Percentiles rank a stretch among this genome's conserved stretches.
Evolutionary conservation across 495 filamentous ascomycete species (phyloP).

Genomic region (Talaromyces liani): DNA sequence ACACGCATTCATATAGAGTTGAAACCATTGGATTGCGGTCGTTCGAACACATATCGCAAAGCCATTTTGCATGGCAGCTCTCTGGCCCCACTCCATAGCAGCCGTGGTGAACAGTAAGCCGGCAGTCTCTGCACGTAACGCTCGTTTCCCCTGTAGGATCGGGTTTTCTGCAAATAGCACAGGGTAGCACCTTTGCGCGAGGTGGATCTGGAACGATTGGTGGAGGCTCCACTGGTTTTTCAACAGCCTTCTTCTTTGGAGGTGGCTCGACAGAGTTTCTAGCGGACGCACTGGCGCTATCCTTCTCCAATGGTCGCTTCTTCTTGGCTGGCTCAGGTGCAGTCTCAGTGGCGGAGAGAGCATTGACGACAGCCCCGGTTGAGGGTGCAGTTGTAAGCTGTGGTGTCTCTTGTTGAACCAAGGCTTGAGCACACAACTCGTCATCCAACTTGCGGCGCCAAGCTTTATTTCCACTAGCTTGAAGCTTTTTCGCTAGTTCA

Average conservation of each 20-base stretch:
- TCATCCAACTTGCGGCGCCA: constrained; percentile 88
- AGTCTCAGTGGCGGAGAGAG: constrained; percentile 29
- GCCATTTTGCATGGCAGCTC: constrained; percentile 73
- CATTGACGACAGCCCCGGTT: constrained; percentile 34
- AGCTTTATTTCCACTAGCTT: constrained; percentile 70
- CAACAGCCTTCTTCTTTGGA: constrained; percentile 48
- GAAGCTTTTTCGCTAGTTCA: constrained; percentile 84
- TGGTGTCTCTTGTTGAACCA: constrained; percentile 44
- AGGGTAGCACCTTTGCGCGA: constrained; percentile 69
- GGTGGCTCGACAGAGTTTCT: constrained; percentile 38
- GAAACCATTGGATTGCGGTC: constrained; percentile 82
- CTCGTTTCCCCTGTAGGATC: constrained; percentile 66
- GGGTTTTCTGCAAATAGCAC: constrained; percentile 72
- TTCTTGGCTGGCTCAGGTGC: constrained; percentile 52
- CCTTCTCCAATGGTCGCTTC: constrained; percentile 48
- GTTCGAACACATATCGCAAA: constrained; percentile 92
- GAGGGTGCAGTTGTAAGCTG: constrained; percentile 33
- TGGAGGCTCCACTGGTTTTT: constrained; percentile 49
- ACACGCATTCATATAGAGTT: constrained; percentile 82
- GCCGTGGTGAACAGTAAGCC: constrained; percentile 83
- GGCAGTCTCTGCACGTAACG: constrained; percentile 74
- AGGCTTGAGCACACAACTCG: constrained; percentile 77
- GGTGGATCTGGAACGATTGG: constrained; percentile 64
- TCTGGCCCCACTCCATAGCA: constrained; percentile 80
- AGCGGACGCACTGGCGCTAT: constrained; percentile 40